Percentiles rank a stretch among this genome's conserved stretches.
Evolutionary conservation across 345 rosid genomes (phyloP).

Genomic region (Boechera retrofracta): DNA sequence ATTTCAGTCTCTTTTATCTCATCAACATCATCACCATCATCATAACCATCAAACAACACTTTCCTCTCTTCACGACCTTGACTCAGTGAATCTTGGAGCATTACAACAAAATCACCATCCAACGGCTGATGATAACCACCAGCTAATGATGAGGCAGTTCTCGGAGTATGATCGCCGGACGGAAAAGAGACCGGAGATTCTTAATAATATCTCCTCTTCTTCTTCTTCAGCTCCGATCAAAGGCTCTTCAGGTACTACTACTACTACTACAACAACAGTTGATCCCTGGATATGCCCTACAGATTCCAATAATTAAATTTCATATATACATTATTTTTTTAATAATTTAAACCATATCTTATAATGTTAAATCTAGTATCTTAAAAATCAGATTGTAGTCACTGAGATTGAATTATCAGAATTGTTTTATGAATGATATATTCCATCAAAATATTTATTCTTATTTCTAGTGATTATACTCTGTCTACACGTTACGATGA

Average conservation of each 20-base stretch:
- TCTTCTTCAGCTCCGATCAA: slow-evolving; percentile 48
- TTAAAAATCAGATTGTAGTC: slow-evolving; percentile 19
- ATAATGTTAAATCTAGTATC: slow-evolving; percentile 21
- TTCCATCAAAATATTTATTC: slow-evolving; percentile 35
- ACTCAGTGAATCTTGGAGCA: slow-evolving; percentile 32
- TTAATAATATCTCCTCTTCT: slow-evolving; percentile 38
- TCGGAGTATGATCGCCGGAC: slow-evolving; percentile 56
- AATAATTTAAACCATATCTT: slow-evolving; percentile 2
- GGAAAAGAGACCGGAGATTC: slow-evolving; percentile 54
- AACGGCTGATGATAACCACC: slow-evolving; percentile 21
- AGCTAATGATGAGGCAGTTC: slow-evolving; percentile 26
- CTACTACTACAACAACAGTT: slow-evolving; percentile 41
- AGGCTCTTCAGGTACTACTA: slow-evolving; percentile 46
- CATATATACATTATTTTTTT: slow-evolving; percentile 14
- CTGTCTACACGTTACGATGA: slow-evolving; percentile 41
- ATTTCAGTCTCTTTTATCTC: slow-evolving; percentile 40
- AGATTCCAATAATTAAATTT: slow-evolving; percentile 46
- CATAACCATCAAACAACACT: slow-evolving; percentile 27
- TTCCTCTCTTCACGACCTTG: slow-evolving; percentile 31
- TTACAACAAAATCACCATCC: slow-evolving; percentile 24
- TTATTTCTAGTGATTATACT: slow-evolving; percentile 37
- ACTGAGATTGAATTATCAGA: slow-evolving; percentile 20
- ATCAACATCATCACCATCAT: slow-evolving; percentile 34
- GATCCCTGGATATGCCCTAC: slow-evolving; percentile 83
- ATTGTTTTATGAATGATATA: slow-evolving; percentile 11